Base-by-base conservation (phyloP, 306 rosid genomes). In the Vicia faba region DNA sequence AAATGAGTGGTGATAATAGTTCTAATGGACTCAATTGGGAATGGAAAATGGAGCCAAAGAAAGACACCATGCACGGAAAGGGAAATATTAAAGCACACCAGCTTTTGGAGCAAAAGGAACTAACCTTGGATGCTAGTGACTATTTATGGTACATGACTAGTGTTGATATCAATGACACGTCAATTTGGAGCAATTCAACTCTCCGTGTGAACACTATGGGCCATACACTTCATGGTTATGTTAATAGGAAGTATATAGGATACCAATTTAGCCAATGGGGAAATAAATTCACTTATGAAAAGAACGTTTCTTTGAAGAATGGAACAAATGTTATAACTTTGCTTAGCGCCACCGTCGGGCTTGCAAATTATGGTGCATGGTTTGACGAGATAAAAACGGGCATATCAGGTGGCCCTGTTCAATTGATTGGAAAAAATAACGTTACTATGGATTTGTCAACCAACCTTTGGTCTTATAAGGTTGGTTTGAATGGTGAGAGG, bases 101-200 rank as follows among this genome's bases (percentile, higher is more conserved):
- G 1, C 63, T 57, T 29, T 15, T 57, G 41, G 41, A 57, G 41
- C 41, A 57, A 5, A 57, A 57, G 63, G 63, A 57, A 2, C 1
- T 31, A 14, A 57, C 41, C 5, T 7, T 29, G 20, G 63, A 57
- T 57, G 63, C 63, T 29, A 57, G 63, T 14, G 63, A 57, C 23
- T 57, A 57, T 33, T 57, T 57, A 31, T 57, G 63, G 63, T 57
- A 57, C 12, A 57, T 57, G 63, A 57, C 63, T 57, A 57, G 41
- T 57, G 41, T 31, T 31, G 41, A 57, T 57, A 57, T 57, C 63
- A 57, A 14, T 29, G 63, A 57, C 63, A 57, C 63, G 7, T 29
- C 63, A 14, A 29, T 29, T 57, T 57, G 63, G 63, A 8, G 41
- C 12, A 57, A 57, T 15, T 23, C 63, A n/a, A 57, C 41, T 57